phyloP scores from a whole-genome alignment of 2,329 filamentous ascomycete species.

The Westerdykella aurantiaca region DNA sequence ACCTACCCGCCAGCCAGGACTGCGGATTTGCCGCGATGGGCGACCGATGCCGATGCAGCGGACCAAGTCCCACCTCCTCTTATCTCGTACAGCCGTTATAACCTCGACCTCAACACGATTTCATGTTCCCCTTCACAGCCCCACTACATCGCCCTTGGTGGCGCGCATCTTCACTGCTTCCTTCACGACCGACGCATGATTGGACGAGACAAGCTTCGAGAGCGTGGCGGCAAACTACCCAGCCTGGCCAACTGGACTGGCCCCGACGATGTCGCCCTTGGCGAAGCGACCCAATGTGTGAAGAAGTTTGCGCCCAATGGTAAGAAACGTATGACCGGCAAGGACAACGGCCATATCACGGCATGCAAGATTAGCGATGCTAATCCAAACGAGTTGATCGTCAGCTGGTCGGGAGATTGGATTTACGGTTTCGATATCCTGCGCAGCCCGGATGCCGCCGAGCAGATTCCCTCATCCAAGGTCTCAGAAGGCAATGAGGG shows the following conservation, averaged over 20 bases:
- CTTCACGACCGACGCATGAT: constrained; percentile 64
- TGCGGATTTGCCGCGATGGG: constrained; percentile 19
- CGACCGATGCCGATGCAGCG: constrained; percentile 36
- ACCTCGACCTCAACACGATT: constrained; percentile 61
- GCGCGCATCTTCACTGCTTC: constrained; percentile 64
- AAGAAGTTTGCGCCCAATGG: constrained; percentile 60
- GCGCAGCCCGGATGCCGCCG: constrained; percentile 51
- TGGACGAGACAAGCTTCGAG: constrained; percentile 52
- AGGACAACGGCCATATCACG: constrained; percentile 60
- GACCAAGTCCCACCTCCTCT: constrained; percentile 56
- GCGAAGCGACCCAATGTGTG: constrained; percentile 59
- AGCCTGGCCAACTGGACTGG: constrained; percentile 38
- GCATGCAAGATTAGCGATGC: constrained; percentile 66
- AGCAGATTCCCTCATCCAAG: constrained; percentile 26
- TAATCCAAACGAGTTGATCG: constrained; percentile 61
- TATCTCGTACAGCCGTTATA: constrained; percentile 60
- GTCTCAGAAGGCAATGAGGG: constrained; percentile 11
- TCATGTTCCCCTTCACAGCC: constrained; percentile 63
- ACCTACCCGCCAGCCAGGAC: constrained; percentile 50
- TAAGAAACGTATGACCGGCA: constrained; percentile 48
- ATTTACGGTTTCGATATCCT: constrained; percentile 63
- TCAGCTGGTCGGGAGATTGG: constrained; percentile 62
- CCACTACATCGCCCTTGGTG: constrained; percentile 64
- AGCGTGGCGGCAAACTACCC: constrained; percentile 47
- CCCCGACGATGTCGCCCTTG: constrained; percentile 50